These are phyloP conservation scores for Solanum sitiens DNA, from an alignment of 257 asterid genomes.

Conservation along the genomic window DNA sequence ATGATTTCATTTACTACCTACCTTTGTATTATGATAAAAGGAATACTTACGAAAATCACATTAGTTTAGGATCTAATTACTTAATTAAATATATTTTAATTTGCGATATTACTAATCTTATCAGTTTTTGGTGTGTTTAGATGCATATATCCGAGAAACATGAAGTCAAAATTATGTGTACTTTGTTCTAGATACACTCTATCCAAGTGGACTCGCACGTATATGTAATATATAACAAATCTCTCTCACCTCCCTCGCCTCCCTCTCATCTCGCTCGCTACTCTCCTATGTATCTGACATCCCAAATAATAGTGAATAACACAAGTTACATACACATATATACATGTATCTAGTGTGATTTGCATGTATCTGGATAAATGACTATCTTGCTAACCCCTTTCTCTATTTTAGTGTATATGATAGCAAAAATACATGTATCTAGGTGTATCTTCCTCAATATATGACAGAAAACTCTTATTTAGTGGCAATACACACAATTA, in stretches of 20 bases:
- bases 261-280: neutral
- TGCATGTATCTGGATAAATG: no score
- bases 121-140: accelerated
- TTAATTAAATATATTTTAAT: no score
- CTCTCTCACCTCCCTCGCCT: neutral
- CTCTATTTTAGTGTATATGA: no score
- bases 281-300: accelerated
- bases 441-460: neutral
- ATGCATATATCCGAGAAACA: accelerated
- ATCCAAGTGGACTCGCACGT: neutral
- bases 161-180: no score
- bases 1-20: neutral
- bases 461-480: neutral
- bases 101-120: no score
- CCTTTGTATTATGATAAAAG: neutral
- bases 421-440: accelerated
- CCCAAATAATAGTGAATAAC: neutral
- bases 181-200: neutral
- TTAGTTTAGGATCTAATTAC: no score
- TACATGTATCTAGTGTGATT: no score
- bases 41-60: accelerated
- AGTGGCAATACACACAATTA: accelerated
- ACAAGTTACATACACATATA: neutral
- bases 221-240: neutral
- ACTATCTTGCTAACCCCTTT: neutral